Evolutionary conservation across 352 stramenopile species (phyloP).

Genomic region (Aphanomyces astaci): DNA sequence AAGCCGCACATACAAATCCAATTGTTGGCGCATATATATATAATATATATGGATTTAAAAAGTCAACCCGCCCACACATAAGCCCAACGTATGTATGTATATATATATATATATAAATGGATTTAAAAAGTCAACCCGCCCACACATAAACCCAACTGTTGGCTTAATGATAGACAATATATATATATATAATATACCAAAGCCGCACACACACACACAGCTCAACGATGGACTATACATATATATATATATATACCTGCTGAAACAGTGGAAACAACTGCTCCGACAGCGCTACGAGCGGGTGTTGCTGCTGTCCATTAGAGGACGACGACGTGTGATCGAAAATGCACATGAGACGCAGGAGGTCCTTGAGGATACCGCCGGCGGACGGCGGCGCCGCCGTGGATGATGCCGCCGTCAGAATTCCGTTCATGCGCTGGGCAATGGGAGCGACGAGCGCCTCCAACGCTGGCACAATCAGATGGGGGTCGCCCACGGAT

Average conservation of each 20-base stretch:
- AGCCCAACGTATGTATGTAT: too few species aligned
- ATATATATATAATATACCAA: too few species aligned
- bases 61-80: too few species aligned
- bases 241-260: conserved; percentile 42
- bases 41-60: too few species aligned
- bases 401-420: conserved; percentile 30
- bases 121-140: too few species aligned
- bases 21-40: too few species aligned
- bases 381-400: conserved; percentile 25
- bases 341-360: conserved; percentile 79
- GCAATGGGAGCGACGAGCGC: conserved; percentile 61
- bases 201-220: too few species aligned
- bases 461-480: conserved; percentile 47
- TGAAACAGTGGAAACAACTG: conserved; percentile 74
- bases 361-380: conserved; percentile 50
- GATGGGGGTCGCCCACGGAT: conserved; percentile 37
- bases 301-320: neutral
- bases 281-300: conserved; percentile 65
- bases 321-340: conserved; percentile 41
- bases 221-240: too few species aligned
- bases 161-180: too few species aligned
- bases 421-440: conserved; percentile 37
- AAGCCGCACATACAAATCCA: too few species aligned
- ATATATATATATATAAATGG: too few species aligned
- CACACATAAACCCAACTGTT: too few species aligned